phyloP scores from a whole-genome alignment of 2,329 filamentous ascomycete species.

The Colletotrichum eleusines region DNA sequence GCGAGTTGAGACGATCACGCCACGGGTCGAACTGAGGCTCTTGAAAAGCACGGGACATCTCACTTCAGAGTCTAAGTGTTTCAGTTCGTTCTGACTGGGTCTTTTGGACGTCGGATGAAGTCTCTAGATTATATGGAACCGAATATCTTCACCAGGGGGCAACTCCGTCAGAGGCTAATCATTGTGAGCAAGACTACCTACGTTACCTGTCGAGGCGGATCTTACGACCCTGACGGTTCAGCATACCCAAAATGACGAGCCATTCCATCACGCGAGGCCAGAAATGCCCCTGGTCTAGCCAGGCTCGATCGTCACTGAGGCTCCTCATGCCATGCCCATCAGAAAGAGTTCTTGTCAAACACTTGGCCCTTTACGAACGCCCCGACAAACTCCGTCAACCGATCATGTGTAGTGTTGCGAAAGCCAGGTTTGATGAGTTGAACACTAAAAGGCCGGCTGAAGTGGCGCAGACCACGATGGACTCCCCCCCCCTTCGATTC shows the following conservation, averaged over 20 bases:
- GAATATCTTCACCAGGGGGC: no score
- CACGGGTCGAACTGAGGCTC: neutral
- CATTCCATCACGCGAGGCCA: neutral
- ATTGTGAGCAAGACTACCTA: neutral
- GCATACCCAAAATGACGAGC: neutral
- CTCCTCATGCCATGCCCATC: neutral
- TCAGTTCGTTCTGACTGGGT: neutral
- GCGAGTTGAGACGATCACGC: constrained; percentile 38
- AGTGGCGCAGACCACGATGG: no score
- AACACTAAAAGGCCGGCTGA: no score
- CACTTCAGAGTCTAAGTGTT: neutral
- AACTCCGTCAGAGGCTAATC: neutral
- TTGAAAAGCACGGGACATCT: neutral
- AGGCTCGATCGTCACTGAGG: neutral
- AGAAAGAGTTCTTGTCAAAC: neutral
- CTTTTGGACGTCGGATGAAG: constrained; percentile 14
- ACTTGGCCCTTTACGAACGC: neutral
- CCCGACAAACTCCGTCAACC: neutral
- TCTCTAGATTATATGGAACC: neutral
- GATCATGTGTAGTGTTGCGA: neutral
- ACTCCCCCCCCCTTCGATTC: no score
- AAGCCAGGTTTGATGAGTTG: neutral
- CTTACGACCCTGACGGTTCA: neutral
- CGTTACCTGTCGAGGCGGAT: neutral
- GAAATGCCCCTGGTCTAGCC: no score